These are phyloP conservation scores for Daldinia bambusicola DNA, from an alignment of 495 filamentous ascomycete species.

Conservation along the genomic window DNA sequence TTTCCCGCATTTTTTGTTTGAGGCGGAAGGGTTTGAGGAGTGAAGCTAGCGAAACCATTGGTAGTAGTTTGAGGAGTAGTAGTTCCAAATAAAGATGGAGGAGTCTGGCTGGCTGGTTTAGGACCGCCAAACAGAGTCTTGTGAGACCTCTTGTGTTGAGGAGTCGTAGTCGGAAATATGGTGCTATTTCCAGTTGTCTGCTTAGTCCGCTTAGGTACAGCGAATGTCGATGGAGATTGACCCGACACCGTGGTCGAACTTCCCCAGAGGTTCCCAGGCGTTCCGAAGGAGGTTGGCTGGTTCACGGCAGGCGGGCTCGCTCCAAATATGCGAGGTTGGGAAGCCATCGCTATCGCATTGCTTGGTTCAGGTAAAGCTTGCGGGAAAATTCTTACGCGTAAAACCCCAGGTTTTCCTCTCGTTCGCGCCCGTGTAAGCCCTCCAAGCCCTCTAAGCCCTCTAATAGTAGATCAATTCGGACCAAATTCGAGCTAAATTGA, in stretches of 20 bases:
- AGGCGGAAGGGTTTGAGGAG: neutral
- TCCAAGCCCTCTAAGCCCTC: neutral
- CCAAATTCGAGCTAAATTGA: neutral
- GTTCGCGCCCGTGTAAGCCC: neutral
- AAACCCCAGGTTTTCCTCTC: neutral
- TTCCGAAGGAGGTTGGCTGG: neutral
- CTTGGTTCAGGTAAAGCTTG: neutral
- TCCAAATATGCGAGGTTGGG: constrained; percentile 15
- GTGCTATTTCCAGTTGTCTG: neutral
- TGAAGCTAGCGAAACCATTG: neutral
- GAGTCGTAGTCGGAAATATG: constrained; percentile 6
- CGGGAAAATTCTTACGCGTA: constrained; percentile 5
- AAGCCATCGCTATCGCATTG: constrained; percentile 21
- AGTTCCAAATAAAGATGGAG: constrained; percentile 1
- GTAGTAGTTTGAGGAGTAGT: constrained; percentile 4
- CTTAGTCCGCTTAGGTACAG: neutral
- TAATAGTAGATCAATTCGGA: constrained; percentile 6
- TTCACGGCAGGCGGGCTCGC: neutral
- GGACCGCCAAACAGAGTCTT: constrained; percentile 1
- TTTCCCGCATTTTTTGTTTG: neutral
- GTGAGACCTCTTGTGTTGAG: neutral
- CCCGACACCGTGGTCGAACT: neutral
- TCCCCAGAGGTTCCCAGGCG: neutral
- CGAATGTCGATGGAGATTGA: neutral
- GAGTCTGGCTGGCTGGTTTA: neutral